phyloP scores from a whole-genome alignment of 495 filamentous ascomycete genomes.

The Penicillium chermesinum region DNA sequence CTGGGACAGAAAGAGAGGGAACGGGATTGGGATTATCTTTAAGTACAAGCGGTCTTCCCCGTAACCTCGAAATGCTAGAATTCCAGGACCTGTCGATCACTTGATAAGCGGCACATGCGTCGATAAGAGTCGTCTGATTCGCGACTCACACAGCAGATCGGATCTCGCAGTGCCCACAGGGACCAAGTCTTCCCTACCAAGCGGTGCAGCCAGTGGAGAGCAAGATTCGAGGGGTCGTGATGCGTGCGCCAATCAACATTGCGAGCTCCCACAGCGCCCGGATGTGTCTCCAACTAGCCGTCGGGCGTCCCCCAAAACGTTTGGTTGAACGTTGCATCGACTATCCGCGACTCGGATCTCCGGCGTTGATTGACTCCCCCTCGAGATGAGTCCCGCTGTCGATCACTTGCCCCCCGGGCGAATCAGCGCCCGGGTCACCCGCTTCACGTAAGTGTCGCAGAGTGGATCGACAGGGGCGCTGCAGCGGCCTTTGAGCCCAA shows the following conservation, averaged over 20 bases:
- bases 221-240: neutral
- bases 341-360: constrained; percentile 16
- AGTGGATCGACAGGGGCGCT: neutral
- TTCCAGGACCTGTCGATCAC: constrained; percentile 7
- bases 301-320: constrained; percentile 2
- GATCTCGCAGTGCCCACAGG: constrained; percentile 14
- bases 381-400: constrained; percentile 15
- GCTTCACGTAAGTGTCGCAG: neutral
- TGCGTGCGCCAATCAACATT: neutral
- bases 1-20: neutral
- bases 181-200: neutral
- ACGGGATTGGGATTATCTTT: constrained; percentile 8
- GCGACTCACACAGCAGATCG: constrained; percentile 15
- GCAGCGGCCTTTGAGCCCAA: neutral
- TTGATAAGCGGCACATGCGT: constrained; percentile 30
- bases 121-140: constrained; percentile 34
- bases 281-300: neutral
- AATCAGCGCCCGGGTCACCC: neutral
- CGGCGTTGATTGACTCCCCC: constrained; percentile 10
- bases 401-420: constrained; percentile 10
- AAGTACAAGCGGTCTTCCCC: too few species aligned
- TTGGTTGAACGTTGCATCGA: constrained; percentile 19
- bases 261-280: neutral
- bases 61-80: too few species aligned
- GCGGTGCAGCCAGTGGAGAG: neutral